Base-by-base conservation (phyloP, 371 early-diverging fungal genomes). In the Mycotypha africana region DNA sequence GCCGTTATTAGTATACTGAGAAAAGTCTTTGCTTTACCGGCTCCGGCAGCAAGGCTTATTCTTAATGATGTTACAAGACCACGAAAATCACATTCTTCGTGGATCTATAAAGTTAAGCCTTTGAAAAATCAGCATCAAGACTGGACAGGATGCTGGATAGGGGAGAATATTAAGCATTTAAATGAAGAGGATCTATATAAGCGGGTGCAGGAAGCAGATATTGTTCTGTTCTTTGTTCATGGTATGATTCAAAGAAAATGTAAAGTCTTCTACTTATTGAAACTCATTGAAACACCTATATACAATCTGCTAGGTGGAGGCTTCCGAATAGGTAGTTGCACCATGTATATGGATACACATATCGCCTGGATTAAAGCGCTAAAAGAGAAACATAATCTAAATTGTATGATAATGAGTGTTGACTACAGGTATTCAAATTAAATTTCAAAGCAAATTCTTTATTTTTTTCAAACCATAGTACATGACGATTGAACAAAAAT, bases 61-160 rank as follows among this genome's bases (percentile, higher is more conserved):
- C 40, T 74, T 22, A 61, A 70, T 23, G 74, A 74, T 41, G 49
- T 74, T 17, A 60, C 66, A 22, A 54, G 54, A 49, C 64, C 68
- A 20, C 55, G 63, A 22, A 65, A 65, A 46, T 55, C 51, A 19
- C 70, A 74, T 49, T 47, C 51, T 10, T 47, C 66, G 9, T 74
- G 71, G 68, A 65, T 68, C 19, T 42, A 51, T 31, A 56, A 56
- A 42, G 66, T 68, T 1, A 55, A 50, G 16, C 11, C 44, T 3
- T 11, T 31, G 8, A 41, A 37, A 8, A 17, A 43, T 17, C 53
- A 52, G 32, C 57, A 60, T 26, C 37, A 56, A 25, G 65, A 53
- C 28, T 74, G 74, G 74, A 63, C 66, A 38, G 74, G 74, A 14
- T 67, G 68, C 37, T 74, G 74, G 74, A 65, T 74, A 34, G 74